Conservation (phyloP, 2,329 filamentous ascomycete species). For the Diaporthe capsici region DNA sequence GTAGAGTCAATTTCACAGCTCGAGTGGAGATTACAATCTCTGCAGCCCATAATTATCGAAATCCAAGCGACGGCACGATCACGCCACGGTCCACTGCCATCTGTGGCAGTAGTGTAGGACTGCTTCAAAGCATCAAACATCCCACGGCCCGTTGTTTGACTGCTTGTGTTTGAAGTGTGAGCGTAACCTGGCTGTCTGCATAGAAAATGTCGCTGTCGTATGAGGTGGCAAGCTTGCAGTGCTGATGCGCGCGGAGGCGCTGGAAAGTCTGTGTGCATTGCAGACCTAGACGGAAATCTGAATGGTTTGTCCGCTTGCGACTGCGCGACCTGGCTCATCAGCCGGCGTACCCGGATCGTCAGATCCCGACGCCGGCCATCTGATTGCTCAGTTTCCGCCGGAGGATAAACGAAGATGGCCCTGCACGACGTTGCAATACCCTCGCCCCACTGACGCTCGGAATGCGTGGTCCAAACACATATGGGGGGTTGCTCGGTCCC, state of each 20-base stretch:
- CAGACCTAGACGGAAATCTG: neutral
- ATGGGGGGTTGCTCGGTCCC: conserved; percentile 8
- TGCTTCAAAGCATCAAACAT: neutral
- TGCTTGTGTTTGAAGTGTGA: neutral
- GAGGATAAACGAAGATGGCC: conserved; percentile 6
- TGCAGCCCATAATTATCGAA: neutral
- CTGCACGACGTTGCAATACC: neutral
- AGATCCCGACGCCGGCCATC: conserved; percentile 11
- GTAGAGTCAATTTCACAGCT: conserved; percentile 19
- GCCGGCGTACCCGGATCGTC: neutral
- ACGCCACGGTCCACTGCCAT: conserved; percentile 8
- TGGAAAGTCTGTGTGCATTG: neutral
- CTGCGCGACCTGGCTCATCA: neutral
- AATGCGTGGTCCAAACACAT: neutral
- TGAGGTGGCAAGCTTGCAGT: neutral
- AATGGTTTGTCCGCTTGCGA: neutral
- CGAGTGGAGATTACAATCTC: conserved; percentile 4
- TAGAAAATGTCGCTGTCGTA: neutral
- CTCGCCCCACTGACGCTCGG: conserved; percentile 13
- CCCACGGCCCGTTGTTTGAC: neutral
- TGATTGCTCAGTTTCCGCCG: neutral
- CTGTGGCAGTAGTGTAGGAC: neutral
- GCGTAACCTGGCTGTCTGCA: neutral
- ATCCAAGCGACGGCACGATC: neutral
- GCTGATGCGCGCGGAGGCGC: neutral